Evolutionary conservation across 2,329 filamentous ascomycete genomes (phyloP).

Genomic region (Aurifilum marmelostoma): DNA sequence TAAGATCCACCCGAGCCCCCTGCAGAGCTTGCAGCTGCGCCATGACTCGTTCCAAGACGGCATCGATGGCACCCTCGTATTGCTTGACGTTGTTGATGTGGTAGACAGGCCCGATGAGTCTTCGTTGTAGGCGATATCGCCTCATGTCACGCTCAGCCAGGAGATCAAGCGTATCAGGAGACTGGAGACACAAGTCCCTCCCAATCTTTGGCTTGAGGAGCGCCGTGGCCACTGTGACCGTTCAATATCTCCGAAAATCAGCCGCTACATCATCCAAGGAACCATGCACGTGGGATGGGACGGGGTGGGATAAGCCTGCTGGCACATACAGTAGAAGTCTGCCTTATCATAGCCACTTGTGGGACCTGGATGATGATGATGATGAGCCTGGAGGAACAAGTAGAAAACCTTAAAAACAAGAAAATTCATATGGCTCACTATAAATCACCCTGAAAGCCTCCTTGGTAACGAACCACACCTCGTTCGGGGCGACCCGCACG

Average conservation of each 20-base stretch:
- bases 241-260: background rate
- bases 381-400: background rate
- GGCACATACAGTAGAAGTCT: slow-evolving; percentile 52
- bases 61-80: slow-evolving; percentile 47
- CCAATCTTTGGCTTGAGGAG: slow-evolving; percentile 48
- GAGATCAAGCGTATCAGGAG: slow-evolving; percentile 52
- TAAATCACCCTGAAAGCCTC: slow-evolving; percentile 55
- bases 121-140: slow-evolving; percentile 53
- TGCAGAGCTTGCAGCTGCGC: slow-evolving; percentile 41
- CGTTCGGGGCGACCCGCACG: slow-evolving; percentile 58
- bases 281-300: background rate
- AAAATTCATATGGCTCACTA: slow-evolving; percentile 38
- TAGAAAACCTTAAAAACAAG: no score
- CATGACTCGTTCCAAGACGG: slow-evolving; percentile 43
- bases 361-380: slow-evolving; percentile 39
- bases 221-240: slow-evolving; percentile 47
- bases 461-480: slow-evolving; percentile 55
- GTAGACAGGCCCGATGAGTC: slow-evolving; percentile 54
- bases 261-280: slow-evolving; percentile 2
- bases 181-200: slow-evolving; percentile 41
- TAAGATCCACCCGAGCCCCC: slow-evolving; percentile 49
- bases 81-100: slow-evolving; percentile 46
- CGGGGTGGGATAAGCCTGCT: background rate
- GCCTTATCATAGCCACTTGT: slow-evolving; percentile 55
- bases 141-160: slow-evolving; percentile 51